These are phyloP conservation scores for Thermothielavioides terrestris DNA, from an alignment of 495 filamentous ascomycete genomes.

Conservation along the genomic window DNA sequence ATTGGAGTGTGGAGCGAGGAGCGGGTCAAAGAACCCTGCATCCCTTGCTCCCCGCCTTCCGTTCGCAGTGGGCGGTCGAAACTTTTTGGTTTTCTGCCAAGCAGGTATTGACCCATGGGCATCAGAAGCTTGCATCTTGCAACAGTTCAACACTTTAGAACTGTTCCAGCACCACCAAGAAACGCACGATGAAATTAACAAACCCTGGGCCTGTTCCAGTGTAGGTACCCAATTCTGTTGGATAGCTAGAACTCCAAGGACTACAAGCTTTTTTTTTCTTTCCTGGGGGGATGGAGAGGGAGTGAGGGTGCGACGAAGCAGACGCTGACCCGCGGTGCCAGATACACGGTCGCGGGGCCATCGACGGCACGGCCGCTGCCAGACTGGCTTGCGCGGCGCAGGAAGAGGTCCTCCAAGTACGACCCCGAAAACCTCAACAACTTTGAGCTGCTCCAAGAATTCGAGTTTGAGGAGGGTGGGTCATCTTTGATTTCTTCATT, in stretches of 20 bases:
- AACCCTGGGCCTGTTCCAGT: constrained; percentile 84
- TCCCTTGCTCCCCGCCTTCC: constrained; percentile 13
- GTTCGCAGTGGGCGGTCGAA: constrained; percentile 9
- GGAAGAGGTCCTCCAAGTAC: constrained; percentile 88
- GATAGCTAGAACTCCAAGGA: too few relatives aligned
- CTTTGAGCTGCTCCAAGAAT: constrained; percentile 93
- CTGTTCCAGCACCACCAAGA: background rate
- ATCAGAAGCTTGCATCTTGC: constrained; percentile 7
- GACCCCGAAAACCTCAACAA: constrained; percentile 89
- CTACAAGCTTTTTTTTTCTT: background rate
- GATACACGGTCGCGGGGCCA: constrained; percentile 82
- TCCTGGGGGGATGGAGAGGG: background rate
- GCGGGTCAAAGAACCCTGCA: background rate
- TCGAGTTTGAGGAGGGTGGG: constrained; percentile 80
- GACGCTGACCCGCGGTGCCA: background rate
- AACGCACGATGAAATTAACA: constrained; percentile 70
- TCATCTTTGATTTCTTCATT: background rate
- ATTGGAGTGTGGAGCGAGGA: too few relatives aligned
- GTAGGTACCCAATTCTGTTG: constrained; percentile 32
- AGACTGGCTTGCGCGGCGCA: constrained; percentile 85
- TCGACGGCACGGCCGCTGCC: constrained; percentile 85
- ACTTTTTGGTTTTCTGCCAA: constrained; percentile 23
- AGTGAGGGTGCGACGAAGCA: too few relatives aligned
- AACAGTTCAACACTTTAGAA: background rate
- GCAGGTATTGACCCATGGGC: too few relatives aligned